A percentile compares a stretch with the other conserved stretches of the same genome.
These are phyloP conservation scores for Eutypa lata DNA, from an alignment of 2,329 filamentous ascomycete species.

Conservation along the genomic window DNA sequence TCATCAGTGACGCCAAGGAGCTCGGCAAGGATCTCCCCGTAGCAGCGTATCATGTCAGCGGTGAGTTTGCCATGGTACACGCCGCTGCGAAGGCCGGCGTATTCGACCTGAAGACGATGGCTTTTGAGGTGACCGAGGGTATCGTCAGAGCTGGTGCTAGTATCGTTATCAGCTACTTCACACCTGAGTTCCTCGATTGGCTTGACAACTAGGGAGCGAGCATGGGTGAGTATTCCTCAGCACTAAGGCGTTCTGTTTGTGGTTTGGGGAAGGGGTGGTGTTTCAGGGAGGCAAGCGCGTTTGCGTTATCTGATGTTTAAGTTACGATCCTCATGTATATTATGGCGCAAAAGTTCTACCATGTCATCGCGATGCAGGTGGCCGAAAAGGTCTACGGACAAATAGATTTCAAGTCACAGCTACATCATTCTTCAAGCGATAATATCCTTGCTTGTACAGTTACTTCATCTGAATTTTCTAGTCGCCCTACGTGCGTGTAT, in stretches of 20 bases:
- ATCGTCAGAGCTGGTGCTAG: conserved; percentile 90
- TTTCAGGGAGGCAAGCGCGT: not conserved
- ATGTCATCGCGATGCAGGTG: too few relatives aligned
- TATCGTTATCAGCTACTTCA: conserved; percentile 93
- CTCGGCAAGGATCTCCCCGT: conserved; percentile 87
- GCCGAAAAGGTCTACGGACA: too few relatives aligned
- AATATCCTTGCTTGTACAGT: too few relatives aligned
- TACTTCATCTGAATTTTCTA: too few relatives aligned
- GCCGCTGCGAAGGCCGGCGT: conserved; percentile 93
- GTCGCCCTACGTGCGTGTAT: too few relatives aligned
- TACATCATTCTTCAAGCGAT: too few relatives aligned
- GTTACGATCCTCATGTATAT: not conserved
- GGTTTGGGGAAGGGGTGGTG: not conserved
- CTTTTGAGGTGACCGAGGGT: conserved; percentile 89
- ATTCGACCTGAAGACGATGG: conserved; percentile 92
- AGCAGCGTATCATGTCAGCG: conserved; percentile 94
- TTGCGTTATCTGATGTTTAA: not conserved
- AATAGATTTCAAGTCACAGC: too few relatives aligned
- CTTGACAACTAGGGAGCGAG: conserved; percentile 44
- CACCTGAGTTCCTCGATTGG: conserved; percentile 73
- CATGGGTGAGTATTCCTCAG: not conserved
- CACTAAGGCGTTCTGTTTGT: not conserved
- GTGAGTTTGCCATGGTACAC: conserved; percentile 97
- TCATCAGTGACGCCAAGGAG: conserved; percentile 96
- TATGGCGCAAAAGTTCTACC: not conserved